Conservation (phyloP, 306 rosid genomes). For the Mucuna pruriens region DNA sequence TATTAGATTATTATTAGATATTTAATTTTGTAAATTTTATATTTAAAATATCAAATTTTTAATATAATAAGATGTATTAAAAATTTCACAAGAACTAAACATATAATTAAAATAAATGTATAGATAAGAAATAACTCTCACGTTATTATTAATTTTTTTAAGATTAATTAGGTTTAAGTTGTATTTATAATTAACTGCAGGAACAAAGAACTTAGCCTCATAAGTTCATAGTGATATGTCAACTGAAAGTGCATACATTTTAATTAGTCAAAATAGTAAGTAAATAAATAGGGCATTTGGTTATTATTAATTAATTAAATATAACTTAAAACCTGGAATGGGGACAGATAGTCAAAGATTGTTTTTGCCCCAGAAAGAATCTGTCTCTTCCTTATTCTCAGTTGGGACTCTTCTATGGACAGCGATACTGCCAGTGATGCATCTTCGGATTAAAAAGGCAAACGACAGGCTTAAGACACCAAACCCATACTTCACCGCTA, state of each 20-base stretch:
- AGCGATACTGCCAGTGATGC: constrained; percentile 31
- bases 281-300: not conserved
- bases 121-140: too few species aligned
- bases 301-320: not conserved
- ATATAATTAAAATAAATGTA: too few species aligned
- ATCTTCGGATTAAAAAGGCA: constrained; percentile 35
- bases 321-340: not conserved
- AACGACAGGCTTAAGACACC: constrained; percentile 52
- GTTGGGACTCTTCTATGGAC: constrained; percentile 40
- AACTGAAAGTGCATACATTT: not conserved
- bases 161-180: too few species aligned
- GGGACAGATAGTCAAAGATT: constrained; percentile 60
- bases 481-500: constrained; percentile 57
- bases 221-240: not conserved
- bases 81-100: too few species aligned
- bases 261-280: constrained; percentile 30
- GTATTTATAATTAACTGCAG: too few species aligned
- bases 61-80: too few species aligned
- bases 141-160: too few species aligned
- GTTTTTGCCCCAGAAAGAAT: constrained; percentile 34
- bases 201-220: not conserved
- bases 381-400: constrained; percentile 21
- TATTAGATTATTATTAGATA: too few species aligned
- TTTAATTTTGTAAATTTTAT: too few species aligned
- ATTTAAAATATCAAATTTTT: too few species aligned